A percentile compares a stretch with the other conserved stretches of the same genome.
Conservation (phyloP, 164 flowering plant species). For the Umbilicus rupestris region DNA sequence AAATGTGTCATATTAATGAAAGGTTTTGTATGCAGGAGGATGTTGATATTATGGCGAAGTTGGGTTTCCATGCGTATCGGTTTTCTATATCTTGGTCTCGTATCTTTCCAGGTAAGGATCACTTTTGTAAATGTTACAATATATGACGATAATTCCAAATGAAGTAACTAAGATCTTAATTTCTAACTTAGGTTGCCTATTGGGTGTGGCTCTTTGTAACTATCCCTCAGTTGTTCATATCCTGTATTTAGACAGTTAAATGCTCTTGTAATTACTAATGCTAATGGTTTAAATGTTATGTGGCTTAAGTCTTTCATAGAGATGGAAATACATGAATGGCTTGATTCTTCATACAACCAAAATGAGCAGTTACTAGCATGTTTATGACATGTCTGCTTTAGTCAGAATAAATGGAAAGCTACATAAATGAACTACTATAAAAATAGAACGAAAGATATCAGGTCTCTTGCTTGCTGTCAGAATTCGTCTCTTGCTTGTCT, state of each 20-base stretch:
- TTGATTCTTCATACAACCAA: no score
- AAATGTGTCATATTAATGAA: slow-evolving; percentile 2
- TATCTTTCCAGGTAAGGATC: slow-evolving; percentile 64
- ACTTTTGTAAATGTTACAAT: not conserved
- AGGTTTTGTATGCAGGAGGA: slow-evolving; percentile 57
- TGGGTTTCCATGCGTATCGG: slow-evolving; percentile 85
- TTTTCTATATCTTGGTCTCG: slow-evolving; percentile 96
- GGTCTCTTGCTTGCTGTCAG: not conserved
- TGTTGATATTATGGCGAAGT: slow-evolving; percentile 58
- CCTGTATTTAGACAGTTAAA: no score
- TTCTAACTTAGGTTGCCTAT: not conserved
- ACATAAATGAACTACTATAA: no score
- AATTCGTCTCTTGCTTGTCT: not conserved
- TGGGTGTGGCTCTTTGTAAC: not conserved
- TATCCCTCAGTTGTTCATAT: not conserved
- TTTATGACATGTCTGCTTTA: no score
- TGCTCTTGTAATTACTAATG: no score
- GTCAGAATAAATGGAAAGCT: no score
- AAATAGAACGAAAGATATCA: not conserved
- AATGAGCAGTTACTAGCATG: no score
- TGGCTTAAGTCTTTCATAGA: no score
- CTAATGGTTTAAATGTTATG: no score
- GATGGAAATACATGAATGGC: not conserved
- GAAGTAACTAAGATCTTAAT: not conserved
- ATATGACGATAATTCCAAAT: not conserved